Evolutionary conservation across 257 asterid genomes (phyloP).

Genomic region (Verbena officinalis): DNA sequence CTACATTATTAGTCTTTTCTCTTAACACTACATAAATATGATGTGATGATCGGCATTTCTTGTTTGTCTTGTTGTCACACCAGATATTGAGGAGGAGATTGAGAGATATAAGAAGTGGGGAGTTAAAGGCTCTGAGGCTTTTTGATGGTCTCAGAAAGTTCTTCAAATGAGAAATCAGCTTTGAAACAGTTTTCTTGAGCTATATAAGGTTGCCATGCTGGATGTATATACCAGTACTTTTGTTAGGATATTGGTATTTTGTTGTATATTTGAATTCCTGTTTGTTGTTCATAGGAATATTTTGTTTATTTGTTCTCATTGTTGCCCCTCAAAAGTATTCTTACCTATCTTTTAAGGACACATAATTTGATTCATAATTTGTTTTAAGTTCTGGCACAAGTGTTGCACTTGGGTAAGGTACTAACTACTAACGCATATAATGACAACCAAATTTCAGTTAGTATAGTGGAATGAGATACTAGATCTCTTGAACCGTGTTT

Average conservation of each 20-base stretch:
- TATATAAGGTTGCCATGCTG: neutral
- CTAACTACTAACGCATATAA: no score
- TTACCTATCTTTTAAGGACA: no score
- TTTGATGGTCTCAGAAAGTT: slow-evolving; percentile 67
- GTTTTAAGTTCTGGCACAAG: no score
- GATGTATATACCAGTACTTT: neutral
- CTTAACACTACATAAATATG: neutral
- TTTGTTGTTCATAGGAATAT: neutral
- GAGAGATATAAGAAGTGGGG: slow-evolving; percentile 84
- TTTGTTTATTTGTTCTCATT: no score
- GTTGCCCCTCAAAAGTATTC: no score
- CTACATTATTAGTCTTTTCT: no score
- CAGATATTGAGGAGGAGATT: slow-evolving; percentile 89
- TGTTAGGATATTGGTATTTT: slow-evolving; percentile 3
- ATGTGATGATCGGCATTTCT: neutral
- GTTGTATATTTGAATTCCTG: neutral
- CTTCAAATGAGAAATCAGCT: slow-evolving; percentile 54
- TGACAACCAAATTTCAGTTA: no score
- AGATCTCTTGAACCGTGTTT: no score
- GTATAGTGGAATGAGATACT: no score
- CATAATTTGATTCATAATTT: no score
- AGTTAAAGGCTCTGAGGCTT: slow-evolving; percentile 63
- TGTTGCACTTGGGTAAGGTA: no score
- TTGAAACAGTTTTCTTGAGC: neutral
- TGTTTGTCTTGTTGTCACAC: neutral